A percentile compares a stretch with the other conserved stretches of the same genome.
These are phyloP conservation scores for Extremus antarcticus DNA, from an alignment of 495 filamentous ascomycete species.

Conservation along the genomic window DNA sequence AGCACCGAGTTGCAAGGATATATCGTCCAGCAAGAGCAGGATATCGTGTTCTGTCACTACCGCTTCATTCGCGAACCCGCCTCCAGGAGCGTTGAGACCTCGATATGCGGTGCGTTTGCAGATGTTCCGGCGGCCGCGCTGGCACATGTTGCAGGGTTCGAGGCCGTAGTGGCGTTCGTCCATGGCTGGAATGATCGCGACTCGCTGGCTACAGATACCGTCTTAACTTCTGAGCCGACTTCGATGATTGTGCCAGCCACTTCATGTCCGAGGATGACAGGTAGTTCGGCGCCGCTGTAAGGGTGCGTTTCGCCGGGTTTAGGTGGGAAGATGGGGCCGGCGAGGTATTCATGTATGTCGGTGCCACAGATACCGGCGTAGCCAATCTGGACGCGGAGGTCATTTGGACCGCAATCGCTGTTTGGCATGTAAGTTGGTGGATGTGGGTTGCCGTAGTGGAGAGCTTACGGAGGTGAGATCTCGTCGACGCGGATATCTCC, in stretches of 20 bases:
- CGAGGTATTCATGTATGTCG: slow-evolving; percentile 8
- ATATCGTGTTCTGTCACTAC: not conserved
- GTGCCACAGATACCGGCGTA: slow-evolving; percentile 8
- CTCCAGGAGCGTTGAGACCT: not conserved
- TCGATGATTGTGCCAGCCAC: not conserved
- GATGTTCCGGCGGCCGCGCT: not conserved
- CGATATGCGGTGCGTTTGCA: not conserved
- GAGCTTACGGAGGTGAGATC: not conserved
- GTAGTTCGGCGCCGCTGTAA: not conserved
- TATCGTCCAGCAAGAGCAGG: not conserved
- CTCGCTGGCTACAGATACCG: not conserved
- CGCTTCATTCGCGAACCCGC: slow-evolving; percentile 3
- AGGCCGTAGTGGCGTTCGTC: slow-evolving; percentile 2
- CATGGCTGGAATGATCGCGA: slow-evolving; percentile 5
- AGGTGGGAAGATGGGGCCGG: not conserved
- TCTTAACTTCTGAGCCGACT: slow-evolving; percentile 2
- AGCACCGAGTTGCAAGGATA: slow-evolving; percentile 3
- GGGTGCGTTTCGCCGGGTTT: not conserved
- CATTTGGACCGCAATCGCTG: slow-evolving; percentile 1
- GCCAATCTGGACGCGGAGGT: slow-evolving; percentile 1
- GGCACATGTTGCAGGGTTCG: not conserved
- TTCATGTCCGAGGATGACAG: slow-evolving; percentile 5
- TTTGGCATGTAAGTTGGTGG: not conserved
- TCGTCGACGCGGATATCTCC: slow-evolving; percentile 1
- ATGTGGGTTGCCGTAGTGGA: not conserved